Evolutionary conservation across 1,284 basidiomycete species (phyloP).

Genomic region (Trichosporon coremiiforme): DNA sequence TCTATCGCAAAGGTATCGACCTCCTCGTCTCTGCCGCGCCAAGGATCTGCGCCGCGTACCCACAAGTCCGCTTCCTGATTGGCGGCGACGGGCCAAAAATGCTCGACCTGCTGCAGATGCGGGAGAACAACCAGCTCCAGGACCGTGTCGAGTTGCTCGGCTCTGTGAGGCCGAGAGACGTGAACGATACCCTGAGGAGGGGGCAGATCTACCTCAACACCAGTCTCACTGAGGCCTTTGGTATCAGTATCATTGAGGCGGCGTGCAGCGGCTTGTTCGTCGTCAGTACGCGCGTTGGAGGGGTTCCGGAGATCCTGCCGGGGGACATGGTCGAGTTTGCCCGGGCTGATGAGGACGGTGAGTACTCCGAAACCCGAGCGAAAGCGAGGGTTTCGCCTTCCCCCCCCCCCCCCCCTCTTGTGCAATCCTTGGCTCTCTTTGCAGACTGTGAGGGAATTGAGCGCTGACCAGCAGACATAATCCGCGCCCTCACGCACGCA

Average conservation of each 20-base stretch:
- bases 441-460: too few species aligned
- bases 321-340: constrained; percentile 93
- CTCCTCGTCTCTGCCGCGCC: constrained; percentile 90
- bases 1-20: constrained; percentile 96
- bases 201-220: constrained; percentile 95
- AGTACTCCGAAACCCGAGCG: constrained; percentile 30
- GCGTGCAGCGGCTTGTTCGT: constrained; percentile 93
- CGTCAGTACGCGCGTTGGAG: constrained; percentile 90
- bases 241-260: constrained; percentile 93
- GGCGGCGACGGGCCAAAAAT: constrained; percentile 95
- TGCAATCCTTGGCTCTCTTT: too few species aligned
- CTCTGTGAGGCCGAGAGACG: constrained; percentile 75
- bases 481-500: constrained; percentile 78
- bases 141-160: constrained; percentile 89
- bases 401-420: too few species aligned
- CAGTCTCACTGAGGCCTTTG: constrained; percentile 94
- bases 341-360: constrained; percentile 78
- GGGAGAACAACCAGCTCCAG: constrained; percentile 84
- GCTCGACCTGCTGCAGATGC: constrained; percentile 92
- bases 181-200: constrained; percentile 75
- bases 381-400: background rate
- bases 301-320: constrained; percentile 93
- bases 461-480: constrained; percentile 66
- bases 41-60: constrained; percentile 78
- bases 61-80: constrained; percentile 83